phyloP scores from a whole-genome alignment of 2,329 filamentous ascomycete genomes.

The Grosmannia penicillata region DNA sequence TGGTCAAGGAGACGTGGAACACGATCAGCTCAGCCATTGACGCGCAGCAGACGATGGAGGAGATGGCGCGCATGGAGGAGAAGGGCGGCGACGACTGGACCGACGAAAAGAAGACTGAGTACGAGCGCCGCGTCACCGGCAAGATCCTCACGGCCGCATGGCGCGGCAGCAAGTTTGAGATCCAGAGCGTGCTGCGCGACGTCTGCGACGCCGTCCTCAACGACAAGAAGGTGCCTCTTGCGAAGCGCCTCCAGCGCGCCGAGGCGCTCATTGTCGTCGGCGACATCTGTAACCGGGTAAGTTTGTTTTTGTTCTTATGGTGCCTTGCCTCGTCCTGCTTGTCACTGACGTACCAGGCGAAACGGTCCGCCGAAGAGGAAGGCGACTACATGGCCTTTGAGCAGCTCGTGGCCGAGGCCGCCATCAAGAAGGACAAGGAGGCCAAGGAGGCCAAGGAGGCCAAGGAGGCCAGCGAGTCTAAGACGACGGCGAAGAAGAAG shows the following conservation, averaged over 20 bases:
- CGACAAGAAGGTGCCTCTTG: conserved; percentile 59
- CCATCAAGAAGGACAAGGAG: conserved; percentile 86
- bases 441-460: conserved; percentile 48
- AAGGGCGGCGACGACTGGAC: conserved; percentile 95
- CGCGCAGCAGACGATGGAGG: conserved; percentile 96
- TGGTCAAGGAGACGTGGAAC: conserved; percentile 97
- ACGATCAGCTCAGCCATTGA: conserved; percentile 94
- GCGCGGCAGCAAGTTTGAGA: conserved; percentile 94
- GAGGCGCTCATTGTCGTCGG: conserved; percentile 80
- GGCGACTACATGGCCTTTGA: conserved; percentile 98
- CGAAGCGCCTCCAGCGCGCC: conserved; percentile 81
- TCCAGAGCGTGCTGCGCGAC: conserved; percentile 86
- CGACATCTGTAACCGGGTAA: conserved; percentile 76
- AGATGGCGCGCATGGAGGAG: conserved; percentile 94
- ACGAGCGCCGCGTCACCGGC: conserved; percentile 87
- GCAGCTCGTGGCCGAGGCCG: conserved; percentile 90
- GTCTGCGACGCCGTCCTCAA: conserved; percentile 83
- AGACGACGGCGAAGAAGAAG: conserved; percentile 29
- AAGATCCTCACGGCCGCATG: conserved; percentile 97
- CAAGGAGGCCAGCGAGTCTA: conserved; percentile 40
- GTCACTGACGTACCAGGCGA: conserved; percentile 41
- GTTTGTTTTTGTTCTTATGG: conserved; percentile 12
- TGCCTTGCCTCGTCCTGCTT: not conserved
- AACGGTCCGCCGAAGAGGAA: conserved; percentile 86
- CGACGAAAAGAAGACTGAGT: conserved; percentile 90